Conservation (phyloP, 2,329 filamentous ascomycete genomes). For the Talaromyces sp. region DNA sequence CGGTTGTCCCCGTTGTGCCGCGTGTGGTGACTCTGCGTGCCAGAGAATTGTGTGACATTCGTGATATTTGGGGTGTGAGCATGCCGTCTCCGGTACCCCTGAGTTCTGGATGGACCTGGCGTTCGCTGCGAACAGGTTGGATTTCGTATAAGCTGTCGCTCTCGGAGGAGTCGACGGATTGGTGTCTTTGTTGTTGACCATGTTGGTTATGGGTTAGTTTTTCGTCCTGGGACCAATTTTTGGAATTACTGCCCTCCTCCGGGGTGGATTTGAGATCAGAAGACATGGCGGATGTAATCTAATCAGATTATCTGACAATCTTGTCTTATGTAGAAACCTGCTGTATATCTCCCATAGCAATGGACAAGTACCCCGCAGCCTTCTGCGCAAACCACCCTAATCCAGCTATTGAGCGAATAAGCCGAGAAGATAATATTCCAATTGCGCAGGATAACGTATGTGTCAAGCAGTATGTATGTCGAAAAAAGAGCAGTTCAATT, state of each 20-base stretch:
- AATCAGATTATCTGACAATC: neutral
- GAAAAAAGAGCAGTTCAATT: neutral
- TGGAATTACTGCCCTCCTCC: neutral
- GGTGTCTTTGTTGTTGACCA: conserved; percentile 4
- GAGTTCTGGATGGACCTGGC: conserved; percentile 12
- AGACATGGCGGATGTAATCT: neutral
- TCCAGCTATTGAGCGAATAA: no score
- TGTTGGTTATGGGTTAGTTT: neutral
- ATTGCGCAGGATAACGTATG: no score
- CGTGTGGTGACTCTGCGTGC: conserved; percentile 45
- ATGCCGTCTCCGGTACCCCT: conserved; percentile 16
- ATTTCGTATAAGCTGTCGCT: conserved; percentile 15
- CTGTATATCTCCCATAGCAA: neutral
- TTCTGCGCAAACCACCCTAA: neutral
- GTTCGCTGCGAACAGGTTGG: conserved; percentile 16
- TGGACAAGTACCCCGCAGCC: neutral
- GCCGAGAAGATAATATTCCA: neutral
- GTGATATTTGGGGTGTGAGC: conserved; percentile 31
- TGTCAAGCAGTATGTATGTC: no score
- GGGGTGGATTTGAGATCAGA: neutral
- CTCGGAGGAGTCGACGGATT: conserved; percentile 11
- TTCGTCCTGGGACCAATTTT: neutral
- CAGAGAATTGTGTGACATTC: conserved; percentile 26
- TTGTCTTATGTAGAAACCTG: neutral
- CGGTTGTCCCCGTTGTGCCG: conserved; percentile 44